Evolutionary conservation across 768 basidiomycete genomes (phyloP), one percentile per base, ranked within the genome.

Genomic region (Rossbeevera mucosa): DNA sequence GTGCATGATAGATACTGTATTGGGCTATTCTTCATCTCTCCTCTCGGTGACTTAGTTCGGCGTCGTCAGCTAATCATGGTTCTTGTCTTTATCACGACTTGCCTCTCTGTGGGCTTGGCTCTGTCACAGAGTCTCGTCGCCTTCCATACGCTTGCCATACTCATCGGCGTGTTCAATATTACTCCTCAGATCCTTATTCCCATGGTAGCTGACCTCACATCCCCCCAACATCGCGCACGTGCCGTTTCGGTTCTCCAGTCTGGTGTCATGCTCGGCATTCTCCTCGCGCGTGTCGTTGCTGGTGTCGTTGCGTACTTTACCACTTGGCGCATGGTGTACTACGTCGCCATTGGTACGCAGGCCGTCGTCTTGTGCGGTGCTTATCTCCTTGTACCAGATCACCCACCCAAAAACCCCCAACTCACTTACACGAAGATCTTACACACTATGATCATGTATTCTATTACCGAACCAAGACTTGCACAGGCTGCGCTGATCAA

Each of bases 31-130:
- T 61, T 78, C 43, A 69, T 79, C 48, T 71, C 74, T 7, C 77
- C 78, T 8, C 64, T 76, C 1, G 78, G 78, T 5, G 78, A 79
- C 54, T 59, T 78, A 22, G 70, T 79, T 42, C 68, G 75, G 5
- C 64, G 78, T 22, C 68, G 78, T 24, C 72, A 69, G 48, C 57
- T 79, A 11, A 64, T 76, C 21, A 53, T 79, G 33, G 29, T 64
- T 0, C 62, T 77, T 8, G 46, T 76, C 24, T 48, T 52, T 18
- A 36, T 67, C n/a, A 67, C 73, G 0, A 65, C 67, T 0, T 53
- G 66, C 21, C 59, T 79, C n/a, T 70, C 73, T 2, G 63, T 79
- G 11, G 76, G 68, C 4, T 57, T 76, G 28, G 75, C 74, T 4
- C 25, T 74, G 3, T 64, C 73, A 22, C 62, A 57, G n/a, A 67